Evolutionary conservation across 78 protist species (phyloP), one percentile per base, ranked within the genome.

Genomic region (Speleostelium caveatum): DNA sequence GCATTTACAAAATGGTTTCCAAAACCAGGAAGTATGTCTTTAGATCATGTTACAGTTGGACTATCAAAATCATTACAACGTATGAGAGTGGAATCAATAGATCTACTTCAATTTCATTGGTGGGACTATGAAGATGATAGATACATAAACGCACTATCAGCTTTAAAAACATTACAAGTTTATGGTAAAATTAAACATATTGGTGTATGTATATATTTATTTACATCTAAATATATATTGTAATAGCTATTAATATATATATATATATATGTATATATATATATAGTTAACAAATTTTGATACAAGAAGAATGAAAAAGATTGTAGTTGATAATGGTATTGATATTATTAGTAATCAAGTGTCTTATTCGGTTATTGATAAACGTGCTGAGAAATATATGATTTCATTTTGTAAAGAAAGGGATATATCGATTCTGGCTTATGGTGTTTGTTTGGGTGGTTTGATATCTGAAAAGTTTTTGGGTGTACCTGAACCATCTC

Each of bases 381-480:
- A 79, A 58, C 63, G 91, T 21, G 65, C 41, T 19, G 65, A 60
- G 30, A 72, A 51, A 58, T 24, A 17, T 33, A 83, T 83, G 91
- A 28, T 36, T 21, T 17, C 28, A 16, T 83, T 30, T 69, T 83
- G 91, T 71, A 67, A 60, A 32, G 79, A 83, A 16, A 59, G 59
- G 28, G 53, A 69, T 71, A 68, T 83, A 8, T 59, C 41, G 30
- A 67, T 83, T 12, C 28, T 83, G 3, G 91, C 79, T 24, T 83
- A 83, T 69, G 91, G 91, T 83, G 91, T 83, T 28, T 71, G 78
- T 83, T 60, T 83, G 24, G 91, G 91, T 69, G 91, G 91, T 21
- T 45, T 83, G 53, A 39, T 83, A 36, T 56, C 72, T 45, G 91
- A 83, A 60, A 83, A 83, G 91, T 83, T 83, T 59, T 69, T 83